Evolutionary conservation across 768 basidiomycete genomes (phyloP).

Genomic region (Phanerochaete carnosa): DNA sequence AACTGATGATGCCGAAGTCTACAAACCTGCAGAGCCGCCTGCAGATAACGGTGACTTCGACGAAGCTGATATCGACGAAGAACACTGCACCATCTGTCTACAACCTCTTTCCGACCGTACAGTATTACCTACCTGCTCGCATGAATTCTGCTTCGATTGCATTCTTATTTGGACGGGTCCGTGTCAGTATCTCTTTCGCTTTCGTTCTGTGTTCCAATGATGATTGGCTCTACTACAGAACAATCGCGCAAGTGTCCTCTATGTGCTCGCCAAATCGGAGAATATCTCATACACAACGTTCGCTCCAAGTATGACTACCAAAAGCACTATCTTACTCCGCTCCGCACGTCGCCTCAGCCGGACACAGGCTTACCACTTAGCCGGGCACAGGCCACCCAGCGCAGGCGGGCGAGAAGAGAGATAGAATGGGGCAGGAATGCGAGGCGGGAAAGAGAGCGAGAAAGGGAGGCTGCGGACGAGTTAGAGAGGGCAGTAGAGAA

Average conservation of each 20-base stretch:
- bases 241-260: slow-evolving; percentile 80
- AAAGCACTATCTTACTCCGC: slow-evolving; percentile 72
- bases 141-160: slow-evolving; percentile 94
- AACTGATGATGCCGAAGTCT: background rate
- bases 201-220: background rate
- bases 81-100: slow-evolving; percentile 85
- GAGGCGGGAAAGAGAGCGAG: slow-evolving; percentile 41
- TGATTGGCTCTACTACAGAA: slow-evolving; percentile 34
- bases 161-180: slow-evolving; percentile 81
- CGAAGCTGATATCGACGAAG: slow-evolving; percentile 40
- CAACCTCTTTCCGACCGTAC: slow-evolving; percentile 75
- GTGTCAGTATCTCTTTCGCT: slow-evolving; percentile 21
- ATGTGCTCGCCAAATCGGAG: slow-evolving; percentile 63
- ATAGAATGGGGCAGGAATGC: slow-evolving; percentile 56
- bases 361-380: slow-evolving; percentile 23
- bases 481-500: slow-evolving; percentile 72
- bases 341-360: slow-evolving; percentile 49
- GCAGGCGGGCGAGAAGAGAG: slow-evolving; percentile 34
- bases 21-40: background rate
- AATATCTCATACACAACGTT: slow-evolving; percentile 77
- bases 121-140: slow-evolving; percentile 80
- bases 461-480: slow-evolving; percentile 49
- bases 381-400: slow-evolving; percentile 27
- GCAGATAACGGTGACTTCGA: slow-evolving; percentile 5
- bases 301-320: slow-evolving; percentile 78